Evolutionary conservation across 805 yeast genomes (phyloP), one percentile per base, ranked within the genome.

Genomic region (Yamadazyma scolyti): DNA sequence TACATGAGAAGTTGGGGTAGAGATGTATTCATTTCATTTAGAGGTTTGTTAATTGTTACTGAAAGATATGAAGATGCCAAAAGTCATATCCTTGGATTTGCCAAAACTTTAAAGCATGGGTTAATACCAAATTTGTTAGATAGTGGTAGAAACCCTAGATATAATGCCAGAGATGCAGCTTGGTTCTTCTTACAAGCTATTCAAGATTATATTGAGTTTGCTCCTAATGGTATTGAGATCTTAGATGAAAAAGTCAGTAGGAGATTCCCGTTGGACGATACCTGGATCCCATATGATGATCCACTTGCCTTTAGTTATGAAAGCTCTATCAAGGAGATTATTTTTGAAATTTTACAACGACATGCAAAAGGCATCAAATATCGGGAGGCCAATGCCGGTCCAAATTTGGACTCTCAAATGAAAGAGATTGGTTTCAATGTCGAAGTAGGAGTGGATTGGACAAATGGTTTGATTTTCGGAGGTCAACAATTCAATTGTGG

Each of bases 1-100:
- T 89, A 83, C 56, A 88, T 90, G 96, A 73, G 98, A 56, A 87
- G 96, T 54, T 90, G 98, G 98, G 98, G 98, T 14, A 74, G 98
- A 51, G 98, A 90, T 58, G 95, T 88, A 1, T 93, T 93, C 53
- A 82, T 90, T 27, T 74, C 96, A 0, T 68, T 83, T 25, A 68
- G 96, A 39, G 98, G 98, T 0, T 65, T 90, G 28, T 59, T 88
- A 34, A 61, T 88, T 15, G 79, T 83, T 1, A 74, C 96, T 0
- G 89, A 82, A 8, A 68, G 97, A 33, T 77, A 54, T 49, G 85
- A 82, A 1, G 87, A 79, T 26, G 97, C 97, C 1, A 80, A 72
- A 47, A 52, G 60, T 23, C 98, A 90, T 53, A 86, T 90, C 38
- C 58, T 89, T 27, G 83, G 82, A 6, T 90, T 88, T 65, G 97